Conservation (phyloP, 179 eudicot genomes). For the Camellia oleifera region DNA sequence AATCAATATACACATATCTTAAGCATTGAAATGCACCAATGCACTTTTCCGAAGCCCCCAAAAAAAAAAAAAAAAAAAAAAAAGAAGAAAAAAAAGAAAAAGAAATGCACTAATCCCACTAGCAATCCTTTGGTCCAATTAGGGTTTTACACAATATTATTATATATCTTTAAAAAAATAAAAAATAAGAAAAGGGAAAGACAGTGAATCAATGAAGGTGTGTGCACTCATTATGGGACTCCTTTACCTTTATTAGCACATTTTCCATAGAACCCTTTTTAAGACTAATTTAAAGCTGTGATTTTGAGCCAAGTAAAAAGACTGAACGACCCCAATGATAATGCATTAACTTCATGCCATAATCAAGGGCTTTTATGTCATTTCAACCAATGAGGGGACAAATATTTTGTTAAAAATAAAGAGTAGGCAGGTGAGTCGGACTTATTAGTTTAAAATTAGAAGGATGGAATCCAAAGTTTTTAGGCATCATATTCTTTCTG, state of each 20-base stretch:
- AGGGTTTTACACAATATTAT: not conserved
- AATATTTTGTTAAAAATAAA: not conserved
- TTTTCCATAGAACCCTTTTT: not conserved
- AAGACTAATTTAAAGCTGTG: not conserved
- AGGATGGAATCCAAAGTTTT: slow-evolving; percentile 15
- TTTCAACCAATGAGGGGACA: not conserved
- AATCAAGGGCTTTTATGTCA: not conserved
- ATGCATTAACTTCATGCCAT: not conserved
- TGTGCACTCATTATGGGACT: not conserved
- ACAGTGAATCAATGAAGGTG: not conserved
- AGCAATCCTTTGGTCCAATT: not conserved
- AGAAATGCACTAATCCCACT: not conserved
- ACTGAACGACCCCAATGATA: not conserved
- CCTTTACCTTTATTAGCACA: not conserved
- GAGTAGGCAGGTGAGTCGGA: no score
- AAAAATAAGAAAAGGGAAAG: not conserved
- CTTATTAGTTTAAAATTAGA: not conserved
- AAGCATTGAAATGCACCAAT: not conserved
- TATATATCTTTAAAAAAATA: no score
- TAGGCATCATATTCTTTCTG: slow-evolving; percentile 12
- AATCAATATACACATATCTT: not conserved
- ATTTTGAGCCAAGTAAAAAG: not conserved
- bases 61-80: not conserved
- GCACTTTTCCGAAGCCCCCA: not conserved
- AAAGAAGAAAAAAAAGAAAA: not conserved